Conservation (phyloP, 495 filamentous ascomycete species). For the Hyaloscypha bicolor region DNA sequence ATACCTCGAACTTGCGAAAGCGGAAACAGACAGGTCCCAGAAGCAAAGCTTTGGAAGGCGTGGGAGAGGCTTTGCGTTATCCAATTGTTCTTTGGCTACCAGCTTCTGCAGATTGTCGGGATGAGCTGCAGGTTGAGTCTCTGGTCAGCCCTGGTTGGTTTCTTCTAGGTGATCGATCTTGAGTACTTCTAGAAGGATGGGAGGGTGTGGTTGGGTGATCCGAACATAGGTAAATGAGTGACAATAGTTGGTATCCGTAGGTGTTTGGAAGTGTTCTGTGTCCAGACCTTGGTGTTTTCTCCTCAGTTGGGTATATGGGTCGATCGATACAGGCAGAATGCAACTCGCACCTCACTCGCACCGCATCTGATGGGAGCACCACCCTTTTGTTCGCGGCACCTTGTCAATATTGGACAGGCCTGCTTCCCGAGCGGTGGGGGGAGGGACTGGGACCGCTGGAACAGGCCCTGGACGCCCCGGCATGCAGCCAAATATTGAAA, state of each 20-base stretch:
- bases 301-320: slow-evolving; percentile 7
- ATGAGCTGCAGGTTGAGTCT: not conserved
- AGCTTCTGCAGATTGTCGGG: not conserved
- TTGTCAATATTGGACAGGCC: slow-evolving; percentile 17
- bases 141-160: not conserved
- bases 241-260: slow-evolving; percentile 29
- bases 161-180: not conserved
- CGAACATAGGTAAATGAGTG: slow-evolving; percentile 30
- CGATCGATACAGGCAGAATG: slow-evolving; percentile 14
- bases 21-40: slow-evolving; percentile 4
- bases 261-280: not conserved
- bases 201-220: not conserved
- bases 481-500: slow-evolving; percentile 23
- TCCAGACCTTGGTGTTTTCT: slow-evolving; percentile 1
- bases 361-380: not conserved
- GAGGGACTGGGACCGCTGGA: not conserved
- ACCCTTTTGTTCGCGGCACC: slow-evolving; percentile 10
- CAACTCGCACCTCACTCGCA: not conserved
- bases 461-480: slow-evolving; percentile 9
- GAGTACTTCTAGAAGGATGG: slow-evolving; percentile 9
- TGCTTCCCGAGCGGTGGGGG: not conserved
- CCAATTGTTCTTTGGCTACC: not conserved
- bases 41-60: slow-evolving; percentile 3
- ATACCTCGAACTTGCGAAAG: slow-evolving; percentile 10
- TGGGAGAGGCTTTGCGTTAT: not conserved